phyloP scores from a whole-genome alignment of 2,329 filamentous ascomycete species.

The Cytospora piceae region DNA sequence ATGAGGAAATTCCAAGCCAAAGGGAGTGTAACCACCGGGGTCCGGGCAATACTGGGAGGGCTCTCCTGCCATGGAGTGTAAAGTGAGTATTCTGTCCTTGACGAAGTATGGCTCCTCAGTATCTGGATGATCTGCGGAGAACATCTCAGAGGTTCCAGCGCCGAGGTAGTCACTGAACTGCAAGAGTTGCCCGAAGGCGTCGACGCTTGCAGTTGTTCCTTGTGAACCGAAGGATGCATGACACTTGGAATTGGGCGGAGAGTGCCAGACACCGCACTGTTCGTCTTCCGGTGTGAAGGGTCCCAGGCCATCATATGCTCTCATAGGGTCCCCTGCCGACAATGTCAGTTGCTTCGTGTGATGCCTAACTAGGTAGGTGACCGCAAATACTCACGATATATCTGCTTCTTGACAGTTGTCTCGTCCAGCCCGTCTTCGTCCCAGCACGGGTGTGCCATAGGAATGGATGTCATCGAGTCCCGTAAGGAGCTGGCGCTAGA shows the following conservation, averaged over 20 bases:
- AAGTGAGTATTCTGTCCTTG: rapidly evolving
- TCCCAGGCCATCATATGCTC: neutral
- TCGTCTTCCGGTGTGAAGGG: neutral
- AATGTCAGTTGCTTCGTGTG: neutral
- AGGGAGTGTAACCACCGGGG: neutral
- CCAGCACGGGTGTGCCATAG: neutral
- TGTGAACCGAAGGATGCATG: conserved; percentile 14
- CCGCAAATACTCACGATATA: neutral
- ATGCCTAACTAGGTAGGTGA: neutral
- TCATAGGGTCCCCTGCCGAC: neutral
- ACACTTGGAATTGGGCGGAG: neutral
- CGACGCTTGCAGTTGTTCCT: conserved; percentile 10
- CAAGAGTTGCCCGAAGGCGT: neutral
- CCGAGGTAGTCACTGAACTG: conserved; percentile 9
- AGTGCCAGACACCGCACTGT: neutral
- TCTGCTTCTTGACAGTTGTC: neutral
- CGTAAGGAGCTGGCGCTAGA: too few species aligned
- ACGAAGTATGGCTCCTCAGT: neutral
- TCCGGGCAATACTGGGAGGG: neutral
- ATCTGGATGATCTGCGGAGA: neutral
- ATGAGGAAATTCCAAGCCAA: neutral
- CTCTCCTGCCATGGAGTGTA: neutral
- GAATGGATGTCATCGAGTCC: too few species aligned
- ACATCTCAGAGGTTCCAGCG: conserved; percentile 12
- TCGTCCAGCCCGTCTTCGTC: neutral